Percentiles rank a stretch among this genome's conserved stretches.
Evolutionary conservation across 495 filamentous ascomycete genomes (phyloP).

Genomic region (Lasiosphaeriaceae sp.): DNA sequence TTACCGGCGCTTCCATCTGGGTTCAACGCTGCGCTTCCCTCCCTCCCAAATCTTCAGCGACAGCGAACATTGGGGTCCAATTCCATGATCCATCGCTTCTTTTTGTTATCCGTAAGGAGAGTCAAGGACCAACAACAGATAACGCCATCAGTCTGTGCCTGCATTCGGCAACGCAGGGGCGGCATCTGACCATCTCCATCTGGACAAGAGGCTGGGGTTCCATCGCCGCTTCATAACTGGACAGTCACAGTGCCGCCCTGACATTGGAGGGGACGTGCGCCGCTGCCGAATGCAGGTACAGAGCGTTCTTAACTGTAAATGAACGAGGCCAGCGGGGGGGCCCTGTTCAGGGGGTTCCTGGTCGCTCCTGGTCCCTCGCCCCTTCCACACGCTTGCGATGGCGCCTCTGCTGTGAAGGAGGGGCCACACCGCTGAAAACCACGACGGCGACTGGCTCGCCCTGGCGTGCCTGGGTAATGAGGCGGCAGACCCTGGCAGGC

Average conservation of each 20-base stretch:
- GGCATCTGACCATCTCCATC: neutral
- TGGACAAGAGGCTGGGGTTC: neutral
- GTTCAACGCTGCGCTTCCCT: no score
- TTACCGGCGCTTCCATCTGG: neutral
- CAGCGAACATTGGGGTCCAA: neutral
- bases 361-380: neutral
- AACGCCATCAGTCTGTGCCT: neutral
- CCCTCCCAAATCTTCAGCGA: neutral
- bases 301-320: slow-evolving; percentile 6
- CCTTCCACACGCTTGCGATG: slow-evolving; percentile 7
- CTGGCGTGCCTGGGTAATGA: neutral
- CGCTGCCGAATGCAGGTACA: slow-evolving; percentile 13
- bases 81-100: no score
- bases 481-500: neutral
- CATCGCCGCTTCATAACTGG: neutral
- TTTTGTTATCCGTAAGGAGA: no score
- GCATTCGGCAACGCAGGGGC: neutral
- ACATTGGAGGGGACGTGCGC: slow-evolving; percentile 2
- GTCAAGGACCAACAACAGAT: no score
- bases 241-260: neutral
- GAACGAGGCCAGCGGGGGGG: neutral
- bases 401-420: neutral
- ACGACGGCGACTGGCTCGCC: slow-evolving; percentile 4
- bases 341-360: slow-evolving; percentile 1
- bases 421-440: slow-evolving; percentile 1